phyloP scores from a whole-genome alignment of 352 stramenopile genomes.

The Pythium phragmitis region DNA sequence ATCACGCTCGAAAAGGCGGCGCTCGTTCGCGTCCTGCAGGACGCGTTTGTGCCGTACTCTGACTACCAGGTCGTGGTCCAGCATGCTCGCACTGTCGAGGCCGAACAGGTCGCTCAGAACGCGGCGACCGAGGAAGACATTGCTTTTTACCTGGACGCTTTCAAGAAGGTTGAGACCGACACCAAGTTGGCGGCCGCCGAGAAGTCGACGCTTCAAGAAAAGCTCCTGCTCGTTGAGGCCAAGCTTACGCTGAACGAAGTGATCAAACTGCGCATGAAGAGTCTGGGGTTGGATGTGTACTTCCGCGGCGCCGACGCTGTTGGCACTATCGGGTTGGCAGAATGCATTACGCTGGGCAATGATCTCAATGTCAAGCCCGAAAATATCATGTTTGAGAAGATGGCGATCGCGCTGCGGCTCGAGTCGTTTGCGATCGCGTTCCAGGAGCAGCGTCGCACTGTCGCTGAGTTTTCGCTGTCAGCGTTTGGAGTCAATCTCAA shows the following conservation, averaged over 20 bases:
- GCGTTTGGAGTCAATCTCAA: conserved; percentile 28
- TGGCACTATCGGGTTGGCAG: conserved; percentile 18
- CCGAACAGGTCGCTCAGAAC: conserved; percentile 11
- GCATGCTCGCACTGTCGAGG: conserved; percentile 19
- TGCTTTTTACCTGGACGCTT: conserved; percentile 29
- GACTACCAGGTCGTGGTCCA: conserved; percentile 33
- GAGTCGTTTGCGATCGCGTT: conserved; percentile 27
- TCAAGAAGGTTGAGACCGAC: conserved; percentile 32
- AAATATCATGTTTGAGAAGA: conserved; percentile 32
- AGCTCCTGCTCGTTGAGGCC: conserved; percentile 20
- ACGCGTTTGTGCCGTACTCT: conserved; percentile 29
- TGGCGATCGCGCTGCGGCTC: conserved; percentile 29
- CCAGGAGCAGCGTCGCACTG: conserved; percentile 18
- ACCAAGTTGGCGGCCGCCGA: conserved; percentile 24
- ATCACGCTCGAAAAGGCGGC: conserved; percentile 26
- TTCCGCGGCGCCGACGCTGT: conserved; percentile 21
- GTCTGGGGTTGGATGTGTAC: conserved; percentile 28
- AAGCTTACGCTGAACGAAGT: conserved; percentile 28
- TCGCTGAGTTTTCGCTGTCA: conserved; percentile 30
- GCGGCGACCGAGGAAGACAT: conserved; percentile 23
- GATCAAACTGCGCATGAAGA: conserved; percentile 29
- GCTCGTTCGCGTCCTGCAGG: conserved; percentile 25
- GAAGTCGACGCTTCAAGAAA: conserved; percentile 25
- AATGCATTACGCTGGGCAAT: conserved; percentile 23
- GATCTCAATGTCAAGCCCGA: conserved; percentile 25